These are phyloP conservation scores for Elongisporangium anandrum DNA, from an alignment of 352 stramenopile species.

Conservation along the genomic window DNA sequence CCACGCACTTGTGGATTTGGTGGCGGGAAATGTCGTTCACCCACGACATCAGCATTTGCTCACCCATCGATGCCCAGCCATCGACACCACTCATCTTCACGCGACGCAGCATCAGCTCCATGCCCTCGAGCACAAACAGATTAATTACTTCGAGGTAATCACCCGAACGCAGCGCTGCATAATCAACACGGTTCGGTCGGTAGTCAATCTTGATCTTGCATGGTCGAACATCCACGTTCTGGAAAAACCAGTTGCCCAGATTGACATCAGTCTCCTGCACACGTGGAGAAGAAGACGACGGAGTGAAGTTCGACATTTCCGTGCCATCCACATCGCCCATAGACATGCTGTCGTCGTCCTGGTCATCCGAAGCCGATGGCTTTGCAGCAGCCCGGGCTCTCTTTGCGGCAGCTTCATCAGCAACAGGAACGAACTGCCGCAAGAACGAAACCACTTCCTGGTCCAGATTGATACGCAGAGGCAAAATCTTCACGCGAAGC, in stretches of 20 bases:
- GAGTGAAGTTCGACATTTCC: constrained; percentile 39
- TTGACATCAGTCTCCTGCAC: constrained; percentile 40
- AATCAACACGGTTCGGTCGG: constrained; percentile 83
- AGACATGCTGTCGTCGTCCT: constrained; percentile 26
- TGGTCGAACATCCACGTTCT: constrained; percentile 81
- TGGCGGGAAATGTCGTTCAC: constrained; percentile 85
- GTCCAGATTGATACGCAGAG: constrained; percentile 81
- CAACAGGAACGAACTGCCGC: constrained; percentile 69
- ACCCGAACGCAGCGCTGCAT: constrained; percentile 68
- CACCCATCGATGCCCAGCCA: constrained; percentile 62
- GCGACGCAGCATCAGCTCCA: constrained; percentile 82
- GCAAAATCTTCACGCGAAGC: constrained; percentile 68
- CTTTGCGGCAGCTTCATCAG: constrained; percentile 13
- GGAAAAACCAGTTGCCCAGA: constrained; percentile 78
- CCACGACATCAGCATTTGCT: constrained; percentile 82
- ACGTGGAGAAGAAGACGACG: constrained; percentile 6
- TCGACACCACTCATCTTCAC: constrained; percentile 82
- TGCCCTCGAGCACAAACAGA: constrained; percentile 83
- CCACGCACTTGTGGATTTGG: constrained; percentile 88
- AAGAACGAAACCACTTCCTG: constrained; percentile 87
- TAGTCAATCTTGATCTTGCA: constrained; percentile 92
- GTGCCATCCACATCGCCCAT: constrained; percentile 32
- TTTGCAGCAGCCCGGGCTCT: not conserved
- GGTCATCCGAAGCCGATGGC: constrained; percentile 5
- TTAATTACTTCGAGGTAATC: constrained; percentile 90